Conservation (phyloP, 176 grass and related monocot species). For the Triticum timopheevii region DNA sequence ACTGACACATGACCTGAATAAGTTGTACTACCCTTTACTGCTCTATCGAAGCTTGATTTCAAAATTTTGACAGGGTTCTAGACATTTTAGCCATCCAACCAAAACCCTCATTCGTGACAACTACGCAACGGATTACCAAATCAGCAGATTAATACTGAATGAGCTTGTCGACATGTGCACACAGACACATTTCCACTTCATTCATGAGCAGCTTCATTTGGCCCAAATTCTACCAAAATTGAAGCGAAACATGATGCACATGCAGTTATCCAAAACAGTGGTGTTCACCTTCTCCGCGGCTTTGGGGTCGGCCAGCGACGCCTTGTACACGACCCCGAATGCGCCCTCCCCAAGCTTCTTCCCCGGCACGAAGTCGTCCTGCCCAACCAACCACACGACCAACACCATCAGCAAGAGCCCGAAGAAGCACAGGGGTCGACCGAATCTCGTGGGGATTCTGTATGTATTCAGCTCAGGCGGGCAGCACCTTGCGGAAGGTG, state of each 20-base stretch:
- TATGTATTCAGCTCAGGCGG: neutral
- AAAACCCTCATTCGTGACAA: neutral
- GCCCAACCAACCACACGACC: neutral
- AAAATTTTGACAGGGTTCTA: neutral
- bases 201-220: neutral
- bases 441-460: neutral
- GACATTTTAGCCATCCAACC: neutral
- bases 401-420: neutral
- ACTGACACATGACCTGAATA: neutral
- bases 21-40: neutral
- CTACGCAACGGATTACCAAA: neutral
- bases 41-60: conserved; percentile 11
- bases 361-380: conserved; percentile 87
- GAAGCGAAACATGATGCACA: neutral
- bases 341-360: conserved; percentile 95
- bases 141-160: neutral
- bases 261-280: neutral
- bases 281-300: conserved; percentile 59
- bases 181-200: neutral
- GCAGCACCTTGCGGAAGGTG: conserved; percentile 74
- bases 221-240: neutral
- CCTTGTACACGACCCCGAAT: conserved; percentile 92
- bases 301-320: conserved; percentile 64
- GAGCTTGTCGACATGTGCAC: neutral
- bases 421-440: neutral